Percentiles rank a stretch among this genome's conserved stretches.
These are phyloP conservation scores for Fusarium robinianum DNA, from an alignment of 2,329 filamentous ascomycete genomes.

Conservation along the genomic window DNA sequence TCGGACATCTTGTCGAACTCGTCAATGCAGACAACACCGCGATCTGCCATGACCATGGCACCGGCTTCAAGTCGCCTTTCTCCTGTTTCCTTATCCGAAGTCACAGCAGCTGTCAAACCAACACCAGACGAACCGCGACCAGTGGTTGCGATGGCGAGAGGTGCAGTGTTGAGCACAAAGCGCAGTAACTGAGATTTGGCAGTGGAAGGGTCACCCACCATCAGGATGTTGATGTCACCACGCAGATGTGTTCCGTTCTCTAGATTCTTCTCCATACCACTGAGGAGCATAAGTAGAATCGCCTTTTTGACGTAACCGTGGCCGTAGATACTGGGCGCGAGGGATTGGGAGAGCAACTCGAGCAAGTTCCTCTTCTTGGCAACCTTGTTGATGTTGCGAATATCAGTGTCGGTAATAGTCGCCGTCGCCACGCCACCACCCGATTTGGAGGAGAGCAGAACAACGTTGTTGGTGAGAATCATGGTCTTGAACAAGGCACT, in stretches of 20 bases:
- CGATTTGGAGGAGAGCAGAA: conserved; percentile 92
- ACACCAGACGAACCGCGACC: conserved; percentile 96
- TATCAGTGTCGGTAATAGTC: conserved; percentile 92
- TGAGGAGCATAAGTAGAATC: conserved; percentile 90
- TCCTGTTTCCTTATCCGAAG: conserved; percentile 95
- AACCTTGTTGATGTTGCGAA: conserved; percentile 98
- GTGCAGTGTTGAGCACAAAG: conserved; percentile 96
- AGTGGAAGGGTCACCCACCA: conserved; percentile 98
- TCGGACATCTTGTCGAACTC: conserved; percentile 99
- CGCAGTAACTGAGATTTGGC: conserved; percentile 97
- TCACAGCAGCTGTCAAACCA: conserved; percentile 95
- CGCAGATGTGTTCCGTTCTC: conserved; percentile 97
- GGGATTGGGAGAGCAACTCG: conserved; percentile 87
- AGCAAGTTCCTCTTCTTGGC: conserved; percentile 94
- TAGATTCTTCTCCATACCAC: conserved; percentile 97
- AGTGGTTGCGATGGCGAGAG: conserved; percentile 94
- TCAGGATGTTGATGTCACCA: conserved; percentile 98
- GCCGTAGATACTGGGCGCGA: conserved; percentile 95
- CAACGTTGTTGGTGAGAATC: conserved; percentile 91
- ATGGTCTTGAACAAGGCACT: conserved; percentile 95
- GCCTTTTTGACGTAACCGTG: conserved; percentile 99
- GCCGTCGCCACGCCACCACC: conserved; percentile 91
- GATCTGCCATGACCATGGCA: conserved; percentile 97
- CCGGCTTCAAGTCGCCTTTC: conserved; percentile 93
- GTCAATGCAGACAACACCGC: conserved; percentile 97